Percentiles rank a stretch among this genome's conserved stretches.
Evolutionary conservation across 208 protist species (phyloP).

Genomic region (Vickermania spadyakhi): DNA sequence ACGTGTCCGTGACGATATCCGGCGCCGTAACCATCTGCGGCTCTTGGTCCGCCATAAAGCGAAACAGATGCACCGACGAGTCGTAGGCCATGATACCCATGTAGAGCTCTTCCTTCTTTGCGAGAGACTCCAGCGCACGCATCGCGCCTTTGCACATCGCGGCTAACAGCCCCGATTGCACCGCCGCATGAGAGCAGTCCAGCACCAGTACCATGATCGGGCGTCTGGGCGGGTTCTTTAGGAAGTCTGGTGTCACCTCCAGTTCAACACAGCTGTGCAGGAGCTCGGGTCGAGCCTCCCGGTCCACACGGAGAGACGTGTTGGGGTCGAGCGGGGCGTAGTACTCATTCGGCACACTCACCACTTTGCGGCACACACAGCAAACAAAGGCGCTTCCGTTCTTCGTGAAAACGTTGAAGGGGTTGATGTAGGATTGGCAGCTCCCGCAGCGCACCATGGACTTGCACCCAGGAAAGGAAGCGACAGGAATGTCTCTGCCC

Average conservation of each 20-base stretch:
- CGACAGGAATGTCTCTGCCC: conserved; percentile 34
- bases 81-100: conserved; percentile 75
- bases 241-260: conserved; percentile 93
- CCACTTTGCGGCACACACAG: conserved; percentile 90
- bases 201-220: conserved; percentile 93
- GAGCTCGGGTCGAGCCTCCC: conserved; percentile 85
- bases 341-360: conserved; percentile 73
- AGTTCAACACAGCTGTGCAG: conserved; percentile 87
- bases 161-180: conserved; percentile 79
- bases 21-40: conserved; percentile 87
- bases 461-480: conserved; percentile 52
- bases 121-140: conserved; percentile 55
- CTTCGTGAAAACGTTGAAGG: conserved; percentile 94
- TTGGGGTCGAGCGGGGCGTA: conserved; percentile 74
- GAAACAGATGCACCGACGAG: conserved; percentile 92
- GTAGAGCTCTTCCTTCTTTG: conserved; percentile 69
- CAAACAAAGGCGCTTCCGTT: conserved; percentile 91
- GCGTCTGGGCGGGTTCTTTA: conserved; percentile 83
- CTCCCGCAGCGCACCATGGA: conserved; percentile 69
- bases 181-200: conserved; percentile 88
- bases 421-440: conserved; percentile 97
- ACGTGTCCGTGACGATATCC: conserved; percentile 69
- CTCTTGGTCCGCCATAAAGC: conserved; percentile 48
- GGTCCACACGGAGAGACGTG: conserved; percentile 75
- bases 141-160: conserved; percentile 58